phyloP scores from a whole-genome alignment of 768 basidiomycete species.

The Artomyces pyxidatus region DNA sequence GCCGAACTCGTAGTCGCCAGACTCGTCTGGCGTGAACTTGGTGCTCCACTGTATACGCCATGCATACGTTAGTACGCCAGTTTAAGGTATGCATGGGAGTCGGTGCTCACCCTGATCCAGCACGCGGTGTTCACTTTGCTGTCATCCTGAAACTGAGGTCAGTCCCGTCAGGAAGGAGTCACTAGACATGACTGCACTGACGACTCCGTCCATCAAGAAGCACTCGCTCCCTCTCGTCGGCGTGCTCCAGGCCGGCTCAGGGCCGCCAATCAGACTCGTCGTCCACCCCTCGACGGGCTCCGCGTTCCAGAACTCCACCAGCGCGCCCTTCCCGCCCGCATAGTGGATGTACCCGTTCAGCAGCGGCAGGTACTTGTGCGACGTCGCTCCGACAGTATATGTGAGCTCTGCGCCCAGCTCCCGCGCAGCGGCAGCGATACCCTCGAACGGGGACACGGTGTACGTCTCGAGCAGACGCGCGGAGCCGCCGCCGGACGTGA shows the following conservation, averaged over 20 bases:
- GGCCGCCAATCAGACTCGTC: slow-evolving; percentile 19
- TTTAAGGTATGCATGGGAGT: slow-evolving; percentile 4
- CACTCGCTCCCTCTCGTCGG: slow-evolving; percentile 28
- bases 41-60: slow-evolving; percentile 28
- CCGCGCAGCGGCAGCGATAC: slow-evolving; percentile 36
- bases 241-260: slow-evolving; percentile 30
- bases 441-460: slow-evolving; percentile 49
- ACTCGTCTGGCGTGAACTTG: slow-evolving; percentile 42
- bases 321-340: slow-evolving; percentile 30
- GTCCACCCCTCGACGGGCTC: slow-evolving; percentile 30
- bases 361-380: slow-evolving; percentile 42
- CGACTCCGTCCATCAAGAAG: slow-evolving; percentile 35
- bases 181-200: slow-evolving; percentile 17
- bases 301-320: slow-evolving; percentile 40
- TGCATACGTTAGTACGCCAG: slow-evolving; percentile 18
- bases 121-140: slow-evolving; percentile 34
- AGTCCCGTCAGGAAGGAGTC: not conserved
- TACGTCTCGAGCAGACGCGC: slow-evolving; percentile 45
- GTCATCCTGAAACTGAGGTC: slow-evolving; percentile 23
- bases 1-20: slow-evolving; percentile 44
- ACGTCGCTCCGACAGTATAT: slow-evolving; percentile 35
- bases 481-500: slow-evolving; percentile 54
- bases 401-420: slow-evolving; percentile 38
- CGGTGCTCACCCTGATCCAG: slow-evolving; percentile 32
- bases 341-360: slow-evolving; percentile 38